These are phyloP conservation scores for Mucor indicus DNA, from an alignment of 371 early-diverging fungal genomes.

Conservation along the genomic window DNA sequence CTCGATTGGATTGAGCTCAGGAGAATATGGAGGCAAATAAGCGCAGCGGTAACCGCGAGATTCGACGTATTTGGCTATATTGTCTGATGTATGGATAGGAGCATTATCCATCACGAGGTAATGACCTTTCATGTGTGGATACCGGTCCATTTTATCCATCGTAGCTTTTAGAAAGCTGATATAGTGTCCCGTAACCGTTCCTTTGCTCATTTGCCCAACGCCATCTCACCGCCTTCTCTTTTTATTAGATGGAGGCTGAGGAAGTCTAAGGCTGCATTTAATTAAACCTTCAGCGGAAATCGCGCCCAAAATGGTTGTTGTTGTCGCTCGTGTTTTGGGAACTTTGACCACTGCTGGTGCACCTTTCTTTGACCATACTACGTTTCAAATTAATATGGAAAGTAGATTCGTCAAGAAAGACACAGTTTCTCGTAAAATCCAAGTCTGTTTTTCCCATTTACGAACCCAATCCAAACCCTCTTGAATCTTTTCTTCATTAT, in stretches of 20 bases:
- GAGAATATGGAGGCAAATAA: no score
- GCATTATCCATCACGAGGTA: conserved; percentile 10
- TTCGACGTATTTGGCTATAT: neutral
- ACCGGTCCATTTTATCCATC: conserved; percentile 1
- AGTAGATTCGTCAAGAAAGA: conserved; percentile 18
- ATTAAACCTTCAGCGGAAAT: neutral
- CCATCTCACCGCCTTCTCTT: no score
- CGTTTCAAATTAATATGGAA: conserved; percentile 18
- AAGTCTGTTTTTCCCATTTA: conserved; percentile 15
- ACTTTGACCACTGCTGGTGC: no score
- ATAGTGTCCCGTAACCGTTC: no score
- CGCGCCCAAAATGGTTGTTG: neutral
- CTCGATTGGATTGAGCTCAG: no score
- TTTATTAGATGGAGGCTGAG: no score
- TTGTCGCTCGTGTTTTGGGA: neutral
- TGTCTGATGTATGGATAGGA: conserved; percentile 2
- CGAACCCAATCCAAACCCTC: conserved; percentile 7
- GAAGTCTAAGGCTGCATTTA: no score
- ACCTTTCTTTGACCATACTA: neutral
- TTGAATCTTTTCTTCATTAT: conserved; percentile 11
- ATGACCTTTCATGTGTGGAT: conserved; percentile 3
- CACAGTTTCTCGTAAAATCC: conserved; percentile 11
- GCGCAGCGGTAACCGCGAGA: neutral
- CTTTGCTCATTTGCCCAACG: neutral
- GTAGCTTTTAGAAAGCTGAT: conserved; percentile 2